These are phyloP conservation scores for Sugiyamaella pinicola DNA, from an alignment of 1,139 yeast genomes.

Conservation along the genomic window DNA sequence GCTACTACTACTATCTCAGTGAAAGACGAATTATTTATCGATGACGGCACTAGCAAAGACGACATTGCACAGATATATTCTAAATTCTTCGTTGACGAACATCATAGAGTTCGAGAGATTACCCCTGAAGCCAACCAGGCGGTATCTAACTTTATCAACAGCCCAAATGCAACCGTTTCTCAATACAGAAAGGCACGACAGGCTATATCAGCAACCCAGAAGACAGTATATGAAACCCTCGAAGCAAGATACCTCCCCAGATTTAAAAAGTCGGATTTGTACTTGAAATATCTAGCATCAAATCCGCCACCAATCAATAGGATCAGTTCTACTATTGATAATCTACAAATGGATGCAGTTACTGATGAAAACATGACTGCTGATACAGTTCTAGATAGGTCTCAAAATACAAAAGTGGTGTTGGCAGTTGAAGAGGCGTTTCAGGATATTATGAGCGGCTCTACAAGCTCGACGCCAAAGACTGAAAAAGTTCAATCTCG, in stretches of 20 bases:
- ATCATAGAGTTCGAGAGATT: slow-evolving; percentile 25
- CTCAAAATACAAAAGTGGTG: slow-evolving; percentile 22
- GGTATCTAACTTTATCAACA: slow-evolving; percentile 35
- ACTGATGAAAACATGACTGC: slow-evolving; percentile 23
- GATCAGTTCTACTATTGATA: slow-evolving; percentile 31
- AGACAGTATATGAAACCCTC: slow-evolving; percentile 52
- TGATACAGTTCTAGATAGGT: slow-evolving; percentile 21
- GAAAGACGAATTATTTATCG: slow-evolving; percentile 21
- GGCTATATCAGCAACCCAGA: slow-evolving; percentile 59
- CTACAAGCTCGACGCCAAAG: slow-evolving; percentile 1
- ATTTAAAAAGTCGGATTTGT: slow-evolving; percentile 57
- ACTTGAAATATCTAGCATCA: slow-evolving; percentile 50
- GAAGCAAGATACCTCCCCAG: slow-evolving; percentile 54
- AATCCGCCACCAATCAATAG: slow-evolving; percentile 33
- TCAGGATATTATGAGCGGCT: slow-evolving; percentile 54
- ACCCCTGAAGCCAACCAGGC: slow-evolving; percentile 30
- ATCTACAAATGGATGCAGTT: slow-evolving; percentile 35
- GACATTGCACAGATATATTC: slow-evolving; percentile 48
- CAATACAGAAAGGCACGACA: slow-evolving; percentile 51
- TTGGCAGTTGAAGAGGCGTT: slow-evolving; percentile 72
- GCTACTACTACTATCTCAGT: slow-evolving; percentile 28
- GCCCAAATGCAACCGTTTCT: slow-evolving; percentile 22
- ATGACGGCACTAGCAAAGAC: slow-evolving; percentile 24
- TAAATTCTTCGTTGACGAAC: slow-evolving; percentile 45
- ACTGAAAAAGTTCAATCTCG: background rate